A percentile compares a stretch with the other conserved stretches of the same genome.
phyloP scores from a whole-genome alignment of 805 yeast species.

The Candida cerambycidarum region DNA sequence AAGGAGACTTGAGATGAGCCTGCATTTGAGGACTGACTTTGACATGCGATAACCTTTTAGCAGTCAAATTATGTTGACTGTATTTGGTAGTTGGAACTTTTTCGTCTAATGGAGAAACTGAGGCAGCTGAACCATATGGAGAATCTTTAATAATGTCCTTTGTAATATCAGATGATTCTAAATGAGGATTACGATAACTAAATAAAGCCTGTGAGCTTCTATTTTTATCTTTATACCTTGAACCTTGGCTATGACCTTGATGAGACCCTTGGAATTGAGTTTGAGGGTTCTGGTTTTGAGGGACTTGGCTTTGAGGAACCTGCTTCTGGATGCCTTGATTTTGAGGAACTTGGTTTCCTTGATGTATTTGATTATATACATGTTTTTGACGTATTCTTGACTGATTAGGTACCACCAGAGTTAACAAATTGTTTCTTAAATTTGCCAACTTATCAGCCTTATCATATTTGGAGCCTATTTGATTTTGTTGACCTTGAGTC shows the following conservation, averaged over 20 bases:
- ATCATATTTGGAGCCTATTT: constrained; percentile 22
- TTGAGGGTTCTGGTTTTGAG: not conserved
- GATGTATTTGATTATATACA: not conserved
- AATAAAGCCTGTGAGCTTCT: constrained; percentile 34
- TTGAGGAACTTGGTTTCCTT: too few relatives aligned
- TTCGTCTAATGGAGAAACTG: constrained; percentile 15
- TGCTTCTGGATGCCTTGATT: too few relatives aligned
- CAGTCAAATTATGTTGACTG: constrained; percentile 18
- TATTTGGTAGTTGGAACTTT: constrained; percentile 15
- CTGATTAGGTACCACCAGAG: constrained; percentile 5
- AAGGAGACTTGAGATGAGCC: not conserved
- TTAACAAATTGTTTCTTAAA: constrained; percentile 15
- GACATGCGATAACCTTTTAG: constrained; percentile 17
- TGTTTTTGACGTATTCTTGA: constrained; percentile 3
- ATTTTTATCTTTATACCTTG: constrained; percentile 3
- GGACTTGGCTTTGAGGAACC: too few relatives aligned
- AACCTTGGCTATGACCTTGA: not conserved
- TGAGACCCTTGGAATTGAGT: not conserved
- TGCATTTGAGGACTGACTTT: constrained; percentile 9
- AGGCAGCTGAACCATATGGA: constrained; percentile 16
- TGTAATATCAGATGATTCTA: constrained; percentile 14
- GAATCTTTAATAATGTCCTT: constrained; percentile 10
- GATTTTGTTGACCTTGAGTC: constrained; percentile 11
- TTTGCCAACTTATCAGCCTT: constrained; percentile 24
- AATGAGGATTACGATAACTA: constrained; percentile 27